Evolutionary conservation across 2,329 filamentous ascomycete genomes (phyloP).

Genomic region (Coniochaeta sp.): DNA sequence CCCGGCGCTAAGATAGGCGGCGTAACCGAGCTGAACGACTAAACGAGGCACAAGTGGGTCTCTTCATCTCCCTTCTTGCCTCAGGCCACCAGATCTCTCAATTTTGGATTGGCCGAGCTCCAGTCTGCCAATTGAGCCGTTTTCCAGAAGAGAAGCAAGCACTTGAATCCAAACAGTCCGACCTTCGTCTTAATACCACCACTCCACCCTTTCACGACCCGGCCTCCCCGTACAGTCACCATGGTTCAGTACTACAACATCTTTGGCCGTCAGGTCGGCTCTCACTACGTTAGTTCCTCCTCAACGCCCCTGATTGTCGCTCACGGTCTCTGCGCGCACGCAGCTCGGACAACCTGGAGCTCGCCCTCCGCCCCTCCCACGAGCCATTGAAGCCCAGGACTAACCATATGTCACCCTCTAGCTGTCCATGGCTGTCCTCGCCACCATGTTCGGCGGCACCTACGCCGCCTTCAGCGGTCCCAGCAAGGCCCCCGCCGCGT

Average conservation of each 20-base stretch:
- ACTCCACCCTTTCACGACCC: conserved; percentile 15
- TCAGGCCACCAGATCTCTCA: not conserved
- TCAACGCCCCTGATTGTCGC: not conserved
- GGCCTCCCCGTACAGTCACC: conserved; percentile 23
- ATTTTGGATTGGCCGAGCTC: conserved; percentile 2
- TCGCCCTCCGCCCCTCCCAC: not conserved
- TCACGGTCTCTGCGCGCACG: too few species aligned
- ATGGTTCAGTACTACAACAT: conserved; percentile 48
- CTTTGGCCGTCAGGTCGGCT: conserved; percentile 52
- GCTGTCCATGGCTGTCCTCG: conserved; percentile 53
- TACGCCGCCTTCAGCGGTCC: conserved; percentile 37
- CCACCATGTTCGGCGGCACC: conserved; percentile 40
- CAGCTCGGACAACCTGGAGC: not conserved
- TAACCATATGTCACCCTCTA: conserved; percentile 20
- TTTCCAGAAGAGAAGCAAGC: not conserved
- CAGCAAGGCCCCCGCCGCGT: conserved; percentile 34
- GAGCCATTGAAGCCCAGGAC: conserved; percentile 9
- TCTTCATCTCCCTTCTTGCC: not conserved
- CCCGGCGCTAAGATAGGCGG: too few species aligned
- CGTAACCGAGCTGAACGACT: not conserved
- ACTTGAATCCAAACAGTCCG: conserved; percentile 1
- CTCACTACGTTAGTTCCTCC: conserved; percentile 48
- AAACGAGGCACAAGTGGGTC: not conserved
- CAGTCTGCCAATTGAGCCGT: not conserved
- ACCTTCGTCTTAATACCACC: not conserved